Evolutionary conservation across 495 filamentous ascomycete species (phyloP), one percentile per base, ranked within the genome.

Genomic region (Amphirosellinia nigrospora): DNA sequence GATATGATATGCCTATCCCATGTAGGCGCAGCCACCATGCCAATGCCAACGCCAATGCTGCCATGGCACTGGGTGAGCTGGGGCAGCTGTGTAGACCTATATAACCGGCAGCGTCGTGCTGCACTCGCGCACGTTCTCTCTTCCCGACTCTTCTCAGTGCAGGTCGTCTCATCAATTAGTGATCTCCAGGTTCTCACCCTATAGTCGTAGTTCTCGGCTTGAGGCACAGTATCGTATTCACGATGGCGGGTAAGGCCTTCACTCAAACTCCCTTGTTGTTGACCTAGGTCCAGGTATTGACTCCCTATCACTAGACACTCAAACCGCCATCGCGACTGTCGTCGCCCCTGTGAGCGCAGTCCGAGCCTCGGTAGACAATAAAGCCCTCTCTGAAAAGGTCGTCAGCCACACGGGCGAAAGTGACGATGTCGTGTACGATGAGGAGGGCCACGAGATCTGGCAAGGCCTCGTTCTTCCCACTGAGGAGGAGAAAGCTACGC

Each of bases 401-500:
- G 13, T 53, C 41, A 28, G 45, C 7, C 32, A 15, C 43, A 13
- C 46, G 45, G n/a, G 50, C 30, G 41, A 13, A 45, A 32, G 71
- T 0, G 43, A 34, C 4, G 65, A 48, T 16, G 64, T 72, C 1
- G 59, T 53, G 13, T 59, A 63, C 21, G 71, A 70, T 23, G 69
- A 74, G 9, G 72, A 76, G 46, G 70, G 76, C 63, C 77, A 69
- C 66, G 74, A 75, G 67, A 77, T 74, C 5, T 73, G 70, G 61
- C 77, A 85, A 50, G 80, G 82, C 21, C 79, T 82, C 63, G 78
- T 85, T 36, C 66, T 79, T 53, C 86, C 87, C 1, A 86, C 85
- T 10, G 84, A 85, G 58, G 84, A 87, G 45, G 87, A 90, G 71
- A 77, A 77, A 56, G 71, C 75, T 6, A 85, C 82, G 1, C 78